A percentile compares a stretch with the other conserved stretches of the same genome.
These are phyloP conservation scores for Lecanicillium sp. DNA, from an alignment of 2,329 filamentous ascomycete genomes.

Conservation along the genomic window DNA sequence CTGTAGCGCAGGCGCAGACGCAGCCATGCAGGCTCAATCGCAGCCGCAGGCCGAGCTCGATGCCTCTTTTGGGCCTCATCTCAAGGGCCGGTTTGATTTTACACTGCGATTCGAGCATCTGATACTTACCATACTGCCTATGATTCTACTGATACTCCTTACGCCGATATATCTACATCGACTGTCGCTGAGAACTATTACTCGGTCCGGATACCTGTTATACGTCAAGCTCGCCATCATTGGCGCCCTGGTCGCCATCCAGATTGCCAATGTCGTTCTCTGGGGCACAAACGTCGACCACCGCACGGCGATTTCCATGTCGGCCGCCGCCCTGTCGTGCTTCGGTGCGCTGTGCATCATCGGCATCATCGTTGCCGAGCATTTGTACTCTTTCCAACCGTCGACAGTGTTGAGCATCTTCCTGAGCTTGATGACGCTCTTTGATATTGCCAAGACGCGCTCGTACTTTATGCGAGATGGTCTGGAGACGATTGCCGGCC, in stretches of 20 bases:
- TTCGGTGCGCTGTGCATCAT: conserved; percentile 18
- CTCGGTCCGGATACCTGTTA: conserved; percentile 8
- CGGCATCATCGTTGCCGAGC: conserved; percentile 23
- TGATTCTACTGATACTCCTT: conserved; percentile 7
- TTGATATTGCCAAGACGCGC: conserved; percentile 22
- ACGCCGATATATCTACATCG: conserved; percentile 1
- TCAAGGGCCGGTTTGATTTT: conserved; percentile 5
- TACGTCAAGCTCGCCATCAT: conserved; percentile 14
- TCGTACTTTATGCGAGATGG: conserved; percentile 23
- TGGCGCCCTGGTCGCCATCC: background rate
- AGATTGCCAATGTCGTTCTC: conserved; percentile 16
- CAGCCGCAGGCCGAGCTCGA: background rate
- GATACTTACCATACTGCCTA: conserved; percentile 1
- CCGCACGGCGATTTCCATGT: conserved; percentile 16
- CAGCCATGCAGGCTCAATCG: too few relatives aligned
- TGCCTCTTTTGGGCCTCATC: conserved; percentile 4
- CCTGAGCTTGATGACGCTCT: conserved; percentile 21
- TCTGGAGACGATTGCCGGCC: conserved; percentile 14
- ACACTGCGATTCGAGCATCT: conserved; percentile 4
- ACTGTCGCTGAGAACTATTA: background rate
- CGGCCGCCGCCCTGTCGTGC: conserved; percentile 18
- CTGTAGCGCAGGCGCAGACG: too few relatives aligned
- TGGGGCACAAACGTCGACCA: conserved; percentile 14
- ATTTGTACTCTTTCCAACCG: conserved; percentile 20
- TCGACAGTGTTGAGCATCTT: conserved; percentile 23